Base-by-base conservation (phyloP, 2,329 filamentous ascomycete species). In the Harringtonia lauricola region DNA sequence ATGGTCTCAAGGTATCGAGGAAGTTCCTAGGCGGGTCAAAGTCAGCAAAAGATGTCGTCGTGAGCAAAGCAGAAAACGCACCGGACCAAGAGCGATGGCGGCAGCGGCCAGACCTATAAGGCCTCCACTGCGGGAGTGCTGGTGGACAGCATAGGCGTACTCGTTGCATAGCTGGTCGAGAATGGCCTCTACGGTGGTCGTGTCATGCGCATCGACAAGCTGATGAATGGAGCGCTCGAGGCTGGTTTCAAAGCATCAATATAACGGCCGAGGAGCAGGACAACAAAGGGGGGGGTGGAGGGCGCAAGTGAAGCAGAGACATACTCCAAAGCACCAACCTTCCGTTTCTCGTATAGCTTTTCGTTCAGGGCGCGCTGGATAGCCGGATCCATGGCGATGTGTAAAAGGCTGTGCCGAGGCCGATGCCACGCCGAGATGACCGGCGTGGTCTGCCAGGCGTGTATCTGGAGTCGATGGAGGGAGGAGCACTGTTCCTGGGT, bases 271-370 rank as follows among this genome's bases (percentile, higher is more conserved):
- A 5, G 13, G n/a, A 41, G 28, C 18, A 12, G n/a, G 36, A 26
- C 10, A 28, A 39, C 41, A 30, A 22, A 41, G 35, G n/a, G 22
- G 22, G 36, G 39, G 24, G 19, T 34, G 29, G 36, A 26, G 6
- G 6, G 3, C n/a, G 22, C 15, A 19, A 26, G 36, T 8, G 26
- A 26, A 36, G 29, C n/a, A 30, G 39, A 18, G 17, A 69, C 83
- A 57, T 80, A 95, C 88, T 98, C 92, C 46, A 98, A 77, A 55
- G 94, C 92, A 51, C 92, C 92, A 58, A 88, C 82, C 66, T 98
- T 98, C 60, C 94, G 80, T 71, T 94, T 95, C 61, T 98, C 92
- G 64, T 98, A 98, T 59, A 96, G 82, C 76, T 95, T 98, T 68
- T 98, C 92, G 61, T 94, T 94, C 60, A 98, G 73, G 53, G 89